Base-by-base conservation (phyloP, 2,329 filamentous ascomycete species). In the Macrophomina tecta region DNA sequence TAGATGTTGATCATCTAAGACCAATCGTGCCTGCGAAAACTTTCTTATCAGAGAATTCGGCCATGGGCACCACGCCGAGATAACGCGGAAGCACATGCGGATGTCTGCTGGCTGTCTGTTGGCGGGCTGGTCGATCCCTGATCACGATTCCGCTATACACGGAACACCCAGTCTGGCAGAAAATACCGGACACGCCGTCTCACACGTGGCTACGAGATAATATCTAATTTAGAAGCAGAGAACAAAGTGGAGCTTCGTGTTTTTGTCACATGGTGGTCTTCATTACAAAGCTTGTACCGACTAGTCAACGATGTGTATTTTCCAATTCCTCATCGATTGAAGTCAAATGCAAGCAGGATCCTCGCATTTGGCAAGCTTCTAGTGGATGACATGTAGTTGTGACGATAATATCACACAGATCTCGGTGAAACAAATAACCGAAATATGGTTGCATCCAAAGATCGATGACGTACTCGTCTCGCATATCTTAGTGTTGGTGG, bases 381-480 rank as follows among this genome's bases (percentile, higher is more conserved):
- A 23, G 23, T 23, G 23, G 23, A 23, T 23, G 3, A 23, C 23
- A 23, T 23, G 23, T 23, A 2, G 23, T 23, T 23, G 23, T 23
- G 23, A 23, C 23, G 3, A 23, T 23, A 23, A 38, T 38, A 12
- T 12, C 11, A 38, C 36, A 12, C 11, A 8, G 36, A 38, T 38
- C 36, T 65, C 63, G 63, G 63, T n/a, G 51, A 58, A 65, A 49
- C 18, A 6, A 64, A 55, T 42, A 9, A 16, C 62, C 48, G 62
- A 23, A 23, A 23, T 23, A 23, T 23, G 52, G n/a, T 48, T 64
- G 62, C 16, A 11, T 36, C 6, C 14, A 18, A 53, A 30, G 18
- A 58, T 65, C 63, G 32, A 65, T 58, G 63, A 65, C 63, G 63
- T 52, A 45, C 45, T 51, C 63, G 45, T 58, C 51, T 52, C 34